Evolutionary conservation across 2,329 filamentous ascomycete species (phyloP).

Genomic region (Alternaria triticina): DNA sequence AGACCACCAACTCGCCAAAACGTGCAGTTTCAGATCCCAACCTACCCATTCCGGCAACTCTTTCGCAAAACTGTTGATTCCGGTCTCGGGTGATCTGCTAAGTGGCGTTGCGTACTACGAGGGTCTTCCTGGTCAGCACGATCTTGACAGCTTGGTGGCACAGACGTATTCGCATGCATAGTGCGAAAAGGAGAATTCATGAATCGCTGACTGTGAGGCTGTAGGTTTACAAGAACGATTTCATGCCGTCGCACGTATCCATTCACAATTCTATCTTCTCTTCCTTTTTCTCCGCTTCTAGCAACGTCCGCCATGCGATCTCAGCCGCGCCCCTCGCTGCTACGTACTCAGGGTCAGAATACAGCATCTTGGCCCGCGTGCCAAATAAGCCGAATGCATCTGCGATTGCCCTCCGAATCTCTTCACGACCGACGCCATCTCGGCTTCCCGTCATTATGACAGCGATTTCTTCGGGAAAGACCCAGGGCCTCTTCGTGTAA

Average conservation of each 20-base stretch:
- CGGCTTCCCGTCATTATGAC: not conserved
- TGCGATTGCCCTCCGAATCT: not conserved
- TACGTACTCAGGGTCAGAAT: not conserved
- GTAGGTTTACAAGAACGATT: not conserved
- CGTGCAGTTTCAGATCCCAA: conserved; percentile 17
- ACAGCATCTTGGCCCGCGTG: not conserved
- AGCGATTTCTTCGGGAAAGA: not conserved
- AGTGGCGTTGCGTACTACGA: conserved; percentile 17
- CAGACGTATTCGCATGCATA: not conserved
- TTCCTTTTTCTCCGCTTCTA: not conserved
- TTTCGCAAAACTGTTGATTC: conserved; percentile 22
- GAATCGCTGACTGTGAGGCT: not conserved
- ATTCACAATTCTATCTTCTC: not conserved
- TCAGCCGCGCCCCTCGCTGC: not conserved
- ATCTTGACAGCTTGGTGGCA: not conserved
- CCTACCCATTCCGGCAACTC: conserved; percentile 27
- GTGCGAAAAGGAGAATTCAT: not conserved
- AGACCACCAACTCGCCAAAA: conserved; percentile 6
- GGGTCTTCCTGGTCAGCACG: conserved; percentile 6
- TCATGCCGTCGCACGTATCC: not conserved
- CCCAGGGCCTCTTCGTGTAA: not conserved
- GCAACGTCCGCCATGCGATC: not conserved
- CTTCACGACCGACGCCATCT: not conserved
- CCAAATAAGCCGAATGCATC: not conserved
- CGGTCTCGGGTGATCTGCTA: conserved; percentile 34